Base-by-base conservation (phyloP, 805 yeast genomes). In the Yarrowia keelungensis region DNA sequence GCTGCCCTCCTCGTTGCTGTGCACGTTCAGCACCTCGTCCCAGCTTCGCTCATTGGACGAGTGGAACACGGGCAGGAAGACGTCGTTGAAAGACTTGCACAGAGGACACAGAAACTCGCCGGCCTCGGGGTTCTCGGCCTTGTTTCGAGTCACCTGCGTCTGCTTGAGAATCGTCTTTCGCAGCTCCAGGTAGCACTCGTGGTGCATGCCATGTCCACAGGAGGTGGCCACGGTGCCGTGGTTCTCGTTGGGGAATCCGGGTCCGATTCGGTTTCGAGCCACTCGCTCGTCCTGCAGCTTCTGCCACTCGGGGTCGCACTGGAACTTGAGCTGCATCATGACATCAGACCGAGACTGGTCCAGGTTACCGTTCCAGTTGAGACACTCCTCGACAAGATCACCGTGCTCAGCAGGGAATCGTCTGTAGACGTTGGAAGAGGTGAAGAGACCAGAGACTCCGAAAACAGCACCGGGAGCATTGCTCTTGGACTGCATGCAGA, bases 121-220 rank as follows among this genome's bases (percentile, higher is more conserved):
- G 69, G 86, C 85, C 38, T 87, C 87, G 12, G 82, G 78, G 71
- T 90, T 87, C 71, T 89, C 97, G 0, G 97, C 97, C 5, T 88
- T 81, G 62, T 93, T 91, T 75, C 97, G 82, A 0, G 97, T 90
- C 42, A 92, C 86, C 74, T 92, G 97, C 16, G 83, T 86, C 72
- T 85, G 86, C 15, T 88, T 83, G 8, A 82, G 78, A 65, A 85
- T 80, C n/a, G 88, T 84, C 35, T 69, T 66, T n/a, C 89, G 77
- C 74, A 87, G 90, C 69, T 87, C 86, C 67, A 85, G 77, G 74
- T 88, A 89, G 75, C 99, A 94, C 16, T 85, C 82, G 70, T 85
- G 86, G 77, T 94, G 99, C 88, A 94, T 89, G 1, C 97, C 96
- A 78, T 94, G 99, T 0, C 97, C 97, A 80, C 99, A 94, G 65